Evolutionary conservation across 2,329 filamentous ascomycete species (phyloP), one percentile per base, ranked within the genome.

Genomic region (Iodosphaeria phyllophila): DNA sequence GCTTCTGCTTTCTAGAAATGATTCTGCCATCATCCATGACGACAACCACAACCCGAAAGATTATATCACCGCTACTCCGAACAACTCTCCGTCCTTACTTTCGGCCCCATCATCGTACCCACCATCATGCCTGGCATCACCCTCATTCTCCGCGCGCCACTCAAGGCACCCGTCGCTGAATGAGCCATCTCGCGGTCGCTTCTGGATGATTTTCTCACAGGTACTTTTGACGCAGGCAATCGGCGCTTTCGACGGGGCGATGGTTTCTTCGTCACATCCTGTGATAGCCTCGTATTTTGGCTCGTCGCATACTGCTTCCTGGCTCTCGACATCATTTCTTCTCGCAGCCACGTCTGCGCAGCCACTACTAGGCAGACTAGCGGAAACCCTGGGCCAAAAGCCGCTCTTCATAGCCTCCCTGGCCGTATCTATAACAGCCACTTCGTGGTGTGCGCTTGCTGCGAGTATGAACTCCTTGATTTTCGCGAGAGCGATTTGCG

Each of bases 241-340:
- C 10, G 51, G 54, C 17, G 69, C 58, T 42, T 84, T 86, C 40
- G 79, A 86, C 51, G 63, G 66, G 8, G 86, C 77, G 4, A 64
- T 86, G 35, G 83, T 86, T 76, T 76, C 76, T 4, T 80, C 75
- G 3, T 74, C 64, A 20, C 78, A 89, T 44, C 77, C 78, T 0
- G 74, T 79, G 29, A 82, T 86, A 32, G 83, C 77, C 1, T 82
- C 75, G 1, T 70, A 84, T 44, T 86, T 86, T 46, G 54, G 71
- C 31, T 65, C 74, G 24, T 77, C 76, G 16, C 82, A 86, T 44
- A 69, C 69, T 23, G 79, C 79, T 3, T 82, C 77, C 2, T 89
- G 79, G 79, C 57, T 86, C 4, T 82, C 76, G 2, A 86, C 78
- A 0, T 68, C 75, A 0, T 86, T 83, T 34, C 49, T 86, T 18